Conservation (phyloP, 1,284 basidiomycete species). For the Malassezia brasiliensis region DNA sequence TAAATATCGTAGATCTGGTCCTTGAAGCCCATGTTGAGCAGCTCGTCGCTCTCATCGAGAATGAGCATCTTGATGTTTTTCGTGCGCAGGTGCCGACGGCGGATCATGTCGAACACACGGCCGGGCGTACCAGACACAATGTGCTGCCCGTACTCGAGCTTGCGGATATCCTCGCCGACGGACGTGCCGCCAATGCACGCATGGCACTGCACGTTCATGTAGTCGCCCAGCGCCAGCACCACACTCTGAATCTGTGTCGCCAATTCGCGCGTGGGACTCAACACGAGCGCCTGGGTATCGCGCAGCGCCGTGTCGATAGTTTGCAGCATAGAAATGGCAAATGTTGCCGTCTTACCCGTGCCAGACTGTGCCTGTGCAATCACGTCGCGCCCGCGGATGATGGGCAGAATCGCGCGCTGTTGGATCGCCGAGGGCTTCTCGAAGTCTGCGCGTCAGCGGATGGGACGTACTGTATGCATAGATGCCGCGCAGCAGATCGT, state of each 20-base stretch:
- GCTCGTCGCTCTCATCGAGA: constrained; percentile 93
- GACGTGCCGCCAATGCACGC: constrained; percentile 94
- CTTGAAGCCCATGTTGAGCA: constrained; percentile 97
- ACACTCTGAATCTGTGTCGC: constrained; percentile 94
- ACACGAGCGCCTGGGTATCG: constrained; percentile 90
- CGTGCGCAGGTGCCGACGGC: constrained; percentile 80
- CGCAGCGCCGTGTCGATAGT: constrained; percentile 90
- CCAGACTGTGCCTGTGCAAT: constrained; percentile 98
- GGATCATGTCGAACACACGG: constrained; percentile 99
- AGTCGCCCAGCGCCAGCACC: constrained; percentile 89
- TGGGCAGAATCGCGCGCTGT: constrained; percentile 38
- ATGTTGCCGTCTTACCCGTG: constrained; percentile 99
- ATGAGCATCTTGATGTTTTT: constrained; percentile 99
- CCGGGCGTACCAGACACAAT: constrained; percentile 96
- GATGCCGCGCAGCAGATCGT: constrained; percentile 88
- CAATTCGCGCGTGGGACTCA: constrained; percentile 59
- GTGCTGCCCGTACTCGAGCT: constrained; percentile 95
- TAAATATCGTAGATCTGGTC: constrained; percentile 99
- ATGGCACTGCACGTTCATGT: constrained; percentile 98
- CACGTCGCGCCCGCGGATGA: constrained; percentile 67
- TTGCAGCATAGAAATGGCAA: constrained; percentile 53
- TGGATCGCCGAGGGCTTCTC: constrained; percentile 41
- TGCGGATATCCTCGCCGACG: constrained; percentile 94
- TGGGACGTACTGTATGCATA: constrained; percentile 85
- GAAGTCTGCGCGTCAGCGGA: constrained; percentile 24